Base-by-base conservation (phyloP, 208 protist genomes). In the Blechomonas ayalai region DNA sequence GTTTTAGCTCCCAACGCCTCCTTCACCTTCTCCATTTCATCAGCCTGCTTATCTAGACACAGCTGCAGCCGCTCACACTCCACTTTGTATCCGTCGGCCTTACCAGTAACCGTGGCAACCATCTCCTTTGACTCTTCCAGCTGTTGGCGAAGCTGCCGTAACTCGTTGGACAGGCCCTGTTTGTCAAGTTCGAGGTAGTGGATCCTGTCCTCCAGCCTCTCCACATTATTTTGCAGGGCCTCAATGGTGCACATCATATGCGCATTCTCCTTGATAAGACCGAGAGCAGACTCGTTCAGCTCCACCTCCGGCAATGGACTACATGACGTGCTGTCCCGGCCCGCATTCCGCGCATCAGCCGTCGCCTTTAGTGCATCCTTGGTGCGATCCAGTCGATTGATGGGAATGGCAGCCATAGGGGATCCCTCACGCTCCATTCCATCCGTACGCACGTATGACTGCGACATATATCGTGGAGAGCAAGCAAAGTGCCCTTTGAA, bases 181-280 rank as follows among this genome's bases (percentile, higher is more conserved):
- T 66, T 32, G 19, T 32, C 43, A 9, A n/a, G 20, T 25, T 71
- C 42, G 10, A 62, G 54, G 6, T 49, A 24, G 12, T 8, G 9
- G 25, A 73, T 51, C 6, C 59, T 53, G 27, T 31, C 52, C 26
- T 51, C 24, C 31, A 62, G 36, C 36, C 53, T 41, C 19, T 57
- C 40, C 16, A 65, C 36, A 22, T 78, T 63, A 28, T 55, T 44
- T 19, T 64, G 57, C n/a, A 88, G 57, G 9, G 38, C 41, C 9
- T 52, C 60, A 20, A 82, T 76, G 12, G 46, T 54, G 36, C 50
- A 52, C 13, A 88, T 29, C 73, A 88, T 82, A 27, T 58, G 44
- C 35, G 75, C 73, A 43, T 82, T 83, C 44, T 83, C 79, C 22
- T 61, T 44, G 23, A 81, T 59, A 31, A 88, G 59, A 4, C 40